Conservation (phyloP, 2,329 filamentous ascomycete species). For the Fusarium sp. region DNA sequence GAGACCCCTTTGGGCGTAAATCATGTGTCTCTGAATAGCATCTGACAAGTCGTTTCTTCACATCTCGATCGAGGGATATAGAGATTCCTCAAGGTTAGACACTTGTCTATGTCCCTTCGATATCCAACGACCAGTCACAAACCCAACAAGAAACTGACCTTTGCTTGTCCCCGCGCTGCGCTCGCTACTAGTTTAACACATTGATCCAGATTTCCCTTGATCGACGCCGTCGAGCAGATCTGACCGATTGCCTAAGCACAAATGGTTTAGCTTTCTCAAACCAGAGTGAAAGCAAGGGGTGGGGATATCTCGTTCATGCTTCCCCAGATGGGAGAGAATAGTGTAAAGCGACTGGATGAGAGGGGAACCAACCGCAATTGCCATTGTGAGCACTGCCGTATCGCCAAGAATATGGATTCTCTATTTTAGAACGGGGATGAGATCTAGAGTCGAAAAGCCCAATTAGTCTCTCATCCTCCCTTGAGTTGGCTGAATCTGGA, state of each 20-base stretch:
- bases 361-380: conserved; percentile 45
- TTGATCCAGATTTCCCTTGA: conserved; percentile 83
- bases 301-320: background rate
- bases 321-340: background rate
- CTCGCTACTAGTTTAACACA: conserved; percentile 79
- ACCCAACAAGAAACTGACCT: conserved; percentile 63
- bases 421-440: conserved; percentile 9
- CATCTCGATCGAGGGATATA: no score
- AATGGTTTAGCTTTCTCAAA: conserved; percentile 28
- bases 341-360: conserved; percentile 3
- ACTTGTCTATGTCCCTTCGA: background rate
- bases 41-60: no score
- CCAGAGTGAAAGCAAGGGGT: conserved; percentile 30
- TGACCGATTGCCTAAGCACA: conserved; percentile 82
- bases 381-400: conserved; percentile 36
- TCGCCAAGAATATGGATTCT: conserved; percentile 16
- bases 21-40: background rate
- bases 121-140: conserved; percentile 9
- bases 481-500: conserved; percentile 7
- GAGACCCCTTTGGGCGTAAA: conserved; percentile 22
- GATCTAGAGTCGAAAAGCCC: conserved; percentile 15
- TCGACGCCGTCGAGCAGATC: conserved; percentile 85
- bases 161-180: conserved; percentile 81
- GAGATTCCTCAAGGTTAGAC: no score
- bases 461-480: conserved; percentile 17